Conservation (phyloP, 176 grass and related monocot species). For the Cenchrus fungigraminus region DNA sequence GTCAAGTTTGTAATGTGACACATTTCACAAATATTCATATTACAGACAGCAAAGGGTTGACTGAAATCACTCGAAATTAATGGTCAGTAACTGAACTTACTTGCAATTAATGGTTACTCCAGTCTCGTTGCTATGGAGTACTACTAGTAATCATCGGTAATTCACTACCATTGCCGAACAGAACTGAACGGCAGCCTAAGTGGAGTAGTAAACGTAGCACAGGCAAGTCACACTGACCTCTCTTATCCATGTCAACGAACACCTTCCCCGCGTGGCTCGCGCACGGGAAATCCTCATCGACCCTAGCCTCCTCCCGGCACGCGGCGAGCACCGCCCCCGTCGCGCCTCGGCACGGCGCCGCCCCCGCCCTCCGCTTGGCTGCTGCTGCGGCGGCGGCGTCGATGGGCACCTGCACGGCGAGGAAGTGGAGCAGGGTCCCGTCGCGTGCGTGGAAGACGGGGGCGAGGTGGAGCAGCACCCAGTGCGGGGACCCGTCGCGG, state of each 20-base stretch:
- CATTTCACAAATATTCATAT: neutral
- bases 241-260: slow-evolving; percentile 69
- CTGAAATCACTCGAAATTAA: neutral
- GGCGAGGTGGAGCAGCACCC: slow-evolving; percentile 78
- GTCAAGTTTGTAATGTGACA: neutral
- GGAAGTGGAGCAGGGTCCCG: slow-evolving; percentile 76
- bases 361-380: neutral
- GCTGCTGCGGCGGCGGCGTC: neutral
- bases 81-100: neutral
- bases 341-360: neutral
- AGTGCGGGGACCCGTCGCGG: slow-evolving; percentile 80
- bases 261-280: slow-evolving; percentile 42
- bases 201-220: neutral
- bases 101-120: slow-evolving; percentile 6
- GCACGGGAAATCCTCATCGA: slow-evolving; percentile 53
- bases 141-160: neutral
- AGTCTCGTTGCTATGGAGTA: neutral
- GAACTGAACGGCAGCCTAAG: neutral
- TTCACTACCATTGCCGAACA: slow-evolving; percentile 2
- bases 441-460: slow-evolving; percentile 74
- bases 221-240: slow-evolving; percentile 58
- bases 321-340: slow-evolving; percentile 30
- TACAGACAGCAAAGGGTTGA: neutral
- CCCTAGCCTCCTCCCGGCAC: slow-evolving; percentile 75
- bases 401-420: slow-evolving; percentile 90